These are phyloP conservation scores for Phytopythium kandeliae DNA, from an alignment of 352 stramenopile species.

Conservation along the genomic window DNA sequence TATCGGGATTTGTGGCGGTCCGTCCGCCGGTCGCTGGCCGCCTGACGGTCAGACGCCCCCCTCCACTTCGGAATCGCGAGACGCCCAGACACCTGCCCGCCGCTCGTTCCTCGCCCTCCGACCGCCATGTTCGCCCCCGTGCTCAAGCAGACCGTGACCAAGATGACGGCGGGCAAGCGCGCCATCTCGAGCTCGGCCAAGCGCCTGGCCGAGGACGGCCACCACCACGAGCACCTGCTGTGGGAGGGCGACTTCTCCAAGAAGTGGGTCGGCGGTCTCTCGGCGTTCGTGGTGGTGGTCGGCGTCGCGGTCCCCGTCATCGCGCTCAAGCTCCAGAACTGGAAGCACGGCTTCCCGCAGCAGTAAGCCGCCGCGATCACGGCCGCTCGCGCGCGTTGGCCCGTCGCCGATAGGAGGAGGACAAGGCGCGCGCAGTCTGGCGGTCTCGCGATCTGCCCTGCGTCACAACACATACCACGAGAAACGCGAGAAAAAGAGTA, in stretches of 20 bases:
- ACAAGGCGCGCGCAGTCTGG: no score
- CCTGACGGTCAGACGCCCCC: constrained; percentile 1
- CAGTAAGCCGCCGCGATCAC: constrained; percentile 33
- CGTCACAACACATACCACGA: no score
- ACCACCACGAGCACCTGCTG: constrained; percentile 82
- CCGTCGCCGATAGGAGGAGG: background rate
- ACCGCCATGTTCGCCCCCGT: constrained; percentile 44
- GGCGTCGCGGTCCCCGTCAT: constrained; percentile 57
- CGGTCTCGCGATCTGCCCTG: no score
- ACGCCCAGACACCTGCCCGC: constrained; percentile 6
- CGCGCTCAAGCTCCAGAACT: constrained; percentile 84
- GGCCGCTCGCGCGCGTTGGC: background rate
- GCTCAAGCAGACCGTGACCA: constrained; percentile 62
- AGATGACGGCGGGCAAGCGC: constrained; percentile 57
- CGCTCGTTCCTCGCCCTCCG: background rate
- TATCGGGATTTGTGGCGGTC: constrained; percentile 20
- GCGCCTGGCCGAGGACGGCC: constrained; percentile 61
- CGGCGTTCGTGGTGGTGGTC: constrained; percentile 55
- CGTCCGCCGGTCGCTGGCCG: constrained; percentile 1
- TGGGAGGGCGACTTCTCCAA: constrained; percentile 84
- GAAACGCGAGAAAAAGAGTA: constrained; percentile 7
- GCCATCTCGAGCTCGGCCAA: constrained; percentile 71
- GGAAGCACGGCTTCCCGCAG: constrained; percentile 85
- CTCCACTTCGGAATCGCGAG: constrained; percentile 9
- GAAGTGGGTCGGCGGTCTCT: constrained; percentile 47